These are phyloP conservation scores for Didymella segeticola DNA, from an alignment of 2,329 filamentous ascomycete genomes.

Conservation along the genomic window DNA sequence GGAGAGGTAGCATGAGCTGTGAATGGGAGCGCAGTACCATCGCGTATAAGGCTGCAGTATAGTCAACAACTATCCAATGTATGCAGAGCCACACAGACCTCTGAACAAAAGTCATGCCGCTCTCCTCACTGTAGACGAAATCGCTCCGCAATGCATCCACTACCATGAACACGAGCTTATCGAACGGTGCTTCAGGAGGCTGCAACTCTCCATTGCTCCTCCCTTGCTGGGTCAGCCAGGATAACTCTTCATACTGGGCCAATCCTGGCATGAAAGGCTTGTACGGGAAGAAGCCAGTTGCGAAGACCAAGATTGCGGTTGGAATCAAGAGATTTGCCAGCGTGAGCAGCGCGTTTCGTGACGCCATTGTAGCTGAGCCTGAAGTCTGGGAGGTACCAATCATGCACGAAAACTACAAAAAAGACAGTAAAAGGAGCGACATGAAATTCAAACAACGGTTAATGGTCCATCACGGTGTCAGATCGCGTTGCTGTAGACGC, in stretches of 20 bases:
- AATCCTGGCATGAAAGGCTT: constrained; percentile 91
- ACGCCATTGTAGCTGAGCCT: constrained; percentile 28
- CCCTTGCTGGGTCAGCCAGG: constrained; percentile 54
- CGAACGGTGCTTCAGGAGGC: constrained; percentile 73
- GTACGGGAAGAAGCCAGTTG: constrained; percentile 94
- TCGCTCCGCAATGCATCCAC: constrained; percentile 90
- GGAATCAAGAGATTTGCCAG: constrained; percentile 80
- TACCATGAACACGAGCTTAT: constrained; percentile 95
- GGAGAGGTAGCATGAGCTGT: constrained; percentile 96
- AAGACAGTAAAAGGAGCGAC: constrained; percentile 15
- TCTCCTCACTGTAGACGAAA: constrained; percentile 84
- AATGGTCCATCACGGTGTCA: constrained; percentile 29
- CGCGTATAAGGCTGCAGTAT: constrained; percentile 73
- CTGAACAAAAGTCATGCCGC: constrained; percentile 88
- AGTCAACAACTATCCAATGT: neutral
- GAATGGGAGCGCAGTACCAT: constrained; percentile 86
- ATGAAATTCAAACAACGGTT: constrained; percentile 12
- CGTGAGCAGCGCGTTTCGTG: constrained; percentile 55
- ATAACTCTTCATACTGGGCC: constrained; percentile 66
- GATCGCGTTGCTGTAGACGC: constrained; percentile 17
- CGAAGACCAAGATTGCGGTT: constrained; percentile 72
- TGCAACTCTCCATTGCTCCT: constrained; percentile 40
- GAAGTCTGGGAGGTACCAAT: neutral
- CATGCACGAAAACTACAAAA: neutral
- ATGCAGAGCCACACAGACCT: constrained; percentile 60